Base-by-base conservation (phyloP, 768 basidiomycete species). In the Leucocoprinus birnbaumii region DNA sequence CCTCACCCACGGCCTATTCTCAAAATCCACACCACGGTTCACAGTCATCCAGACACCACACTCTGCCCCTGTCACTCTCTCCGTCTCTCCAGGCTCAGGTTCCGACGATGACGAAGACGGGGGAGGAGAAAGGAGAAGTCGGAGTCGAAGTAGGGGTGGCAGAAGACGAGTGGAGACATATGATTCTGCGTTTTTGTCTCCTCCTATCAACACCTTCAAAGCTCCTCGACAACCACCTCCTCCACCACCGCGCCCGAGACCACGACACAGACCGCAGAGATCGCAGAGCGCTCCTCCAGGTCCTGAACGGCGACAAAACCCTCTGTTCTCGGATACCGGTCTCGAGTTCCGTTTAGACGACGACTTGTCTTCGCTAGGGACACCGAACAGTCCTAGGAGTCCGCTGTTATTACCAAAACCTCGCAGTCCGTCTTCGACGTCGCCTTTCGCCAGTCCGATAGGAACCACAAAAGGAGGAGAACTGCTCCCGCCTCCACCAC, bases 401-500 rank as follows among this genome's bases (percentile, higher is more conserved):
- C 31, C 31, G 11, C 31, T 31, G 31, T 31, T 31, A 31, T 31
- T 31, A 31, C 31, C 31, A 5, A 31, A 31, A 31, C 6, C 31
- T 31, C 5, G 31, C n/a, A n/a, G n/a, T n/a, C n/a, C n/a, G 11
- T 31, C 31, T 31, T 5, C 31, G 5, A 5, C 31, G 31, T 31
- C 31, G 31, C 11, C 31, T 5, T 31, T 31, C 11, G 31, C 67
- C 52, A 61, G 63, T 13, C 52, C 51, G 25, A 64, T 58, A 46
- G 63, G 59, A 51, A 72, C 61, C 21, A 68, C 66, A 44, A 63
- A 68, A 56, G 73, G 72, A 47, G 77, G 78, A 10, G 80, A 83
- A 57, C 73, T 83, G 25, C 66, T 80, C 31, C 80, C 74, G 3
- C 86, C 86, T 48, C 79, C 83, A 52, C 86, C 86, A 14, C 82